Conservation (phyloP, 768 basidiomycete genomes). For the Naganishia vaughanmartiniae region DNA sequence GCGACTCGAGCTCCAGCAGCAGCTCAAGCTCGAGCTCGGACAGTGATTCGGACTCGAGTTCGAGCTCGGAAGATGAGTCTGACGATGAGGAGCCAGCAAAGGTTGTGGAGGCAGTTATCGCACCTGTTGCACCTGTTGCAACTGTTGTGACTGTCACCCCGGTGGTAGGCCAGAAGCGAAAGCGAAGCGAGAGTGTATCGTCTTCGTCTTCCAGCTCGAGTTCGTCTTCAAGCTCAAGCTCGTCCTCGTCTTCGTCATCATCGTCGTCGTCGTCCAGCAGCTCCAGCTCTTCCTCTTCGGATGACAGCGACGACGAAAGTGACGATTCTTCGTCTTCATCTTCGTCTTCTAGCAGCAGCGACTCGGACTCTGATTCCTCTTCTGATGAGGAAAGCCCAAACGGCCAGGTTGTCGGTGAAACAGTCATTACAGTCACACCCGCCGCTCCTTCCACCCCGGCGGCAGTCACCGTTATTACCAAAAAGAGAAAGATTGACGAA, state of each 20-base stretch:
- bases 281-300: constrained; percentile 15
- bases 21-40: constrained; percentile 29
- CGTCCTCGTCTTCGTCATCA: constrained; percentile 19
- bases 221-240: background rate
- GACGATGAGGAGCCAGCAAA: constrained; percentile 20
- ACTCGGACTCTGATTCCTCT: constrained; percentile 31
- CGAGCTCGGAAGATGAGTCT: constrained; percentile 28
- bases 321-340: constrained; percentile 20
- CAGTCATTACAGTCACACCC: constrained; percentile 17
- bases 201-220: constrained; percentile 25
- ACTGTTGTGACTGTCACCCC: background rate
- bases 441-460: constrained; percentile 35
- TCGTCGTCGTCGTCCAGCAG: constrained; percentile 20
- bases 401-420: constrained; percentile 9
- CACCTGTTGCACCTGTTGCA: constrained; percentile 9
- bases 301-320: background rate
- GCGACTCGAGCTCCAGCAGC: constrained; percentile 23
- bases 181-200: constrained; percentile 28
- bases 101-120: background rate
- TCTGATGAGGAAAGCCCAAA: background rate
- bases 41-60: constrained; percentile 18
- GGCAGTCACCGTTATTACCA: constrained; percentile 36
- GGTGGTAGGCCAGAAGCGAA: constrained; percentile 31
- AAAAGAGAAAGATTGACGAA: constrained; percentile 45
- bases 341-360: constrained; percentile 14